phyloP scores from a whole-genome alignment of 177 flowering plant species.

The Vitis hybrid region DNA sequence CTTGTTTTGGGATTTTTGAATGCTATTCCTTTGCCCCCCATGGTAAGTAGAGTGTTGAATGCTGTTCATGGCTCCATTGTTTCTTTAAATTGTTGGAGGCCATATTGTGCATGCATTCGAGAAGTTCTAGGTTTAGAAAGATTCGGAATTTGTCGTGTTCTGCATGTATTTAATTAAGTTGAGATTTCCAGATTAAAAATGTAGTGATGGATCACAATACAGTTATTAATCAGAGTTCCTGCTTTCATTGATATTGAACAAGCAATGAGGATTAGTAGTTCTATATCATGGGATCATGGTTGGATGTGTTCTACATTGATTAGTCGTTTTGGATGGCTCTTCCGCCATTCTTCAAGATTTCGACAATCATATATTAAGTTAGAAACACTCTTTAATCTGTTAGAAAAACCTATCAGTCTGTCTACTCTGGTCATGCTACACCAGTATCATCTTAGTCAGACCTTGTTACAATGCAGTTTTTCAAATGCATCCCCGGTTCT shows the following conservation, averaged over 20 bases:
- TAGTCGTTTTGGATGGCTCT: conserved; percentile 2
- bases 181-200: too few species aligned
- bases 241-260: not conserved
- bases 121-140: not conserved
- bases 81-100: too few species aligned
- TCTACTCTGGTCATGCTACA: not conserved
- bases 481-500: not conserved
- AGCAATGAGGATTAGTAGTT: not conserved
- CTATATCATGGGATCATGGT: not conserved
- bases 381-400: too few species aligned
- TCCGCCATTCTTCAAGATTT: not conserved
- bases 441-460: not conserved
- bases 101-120: not conserved
- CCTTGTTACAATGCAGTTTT: not conserved
- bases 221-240: not conserved
- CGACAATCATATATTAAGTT: not conserved
- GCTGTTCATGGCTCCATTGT: too few species aligned
- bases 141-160: not conserved
- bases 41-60: too few species aligned
- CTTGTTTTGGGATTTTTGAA: not conserved
- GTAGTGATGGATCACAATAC: too few species aligned
- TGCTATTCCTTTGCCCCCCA: too few species aligned
- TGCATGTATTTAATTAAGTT: not conserved
- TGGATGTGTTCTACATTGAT: not conserved
- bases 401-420: too few species aligned